These are phyloP conservation scores for Boechera retrofracta DNA, from an alignment of 345 rosid species.

Conservation along the genomic window DNA sequence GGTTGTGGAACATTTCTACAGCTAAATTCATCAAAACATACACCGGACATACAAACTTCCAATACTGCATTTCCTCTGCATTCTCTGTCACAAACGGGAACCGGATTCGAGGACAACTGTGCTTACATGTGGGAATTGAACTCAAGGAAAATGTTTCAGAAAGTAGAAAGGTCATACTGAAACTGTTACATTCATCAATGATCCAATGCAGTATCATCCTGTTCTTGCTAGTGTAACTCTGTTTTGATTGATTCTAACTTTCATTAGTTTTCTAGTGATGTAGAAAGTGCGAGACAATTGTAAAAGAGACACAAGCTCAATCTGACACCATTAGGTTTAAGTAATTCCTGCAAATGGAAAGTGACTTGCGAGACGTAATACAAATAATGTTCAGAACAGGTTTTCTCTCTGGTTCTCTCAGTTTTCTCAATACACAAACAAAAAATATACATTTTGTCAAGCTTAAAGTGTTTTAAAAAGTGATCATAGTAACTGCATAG, in stretches of 20 bases:
- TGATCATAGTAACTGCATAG: not conserved
- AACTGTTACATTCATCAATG: slow-evolving; percentile 48
- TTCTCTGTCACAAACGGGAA: slow-evolving; percentile 81
- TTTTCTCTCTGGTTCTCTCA: slow-evolving; percentile 2
- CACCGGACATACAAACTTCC: slow-evolving; percentile 69
- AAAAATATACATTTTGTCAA: not conserved
- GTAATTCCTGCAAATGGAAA: slow-evolving; percentile 20
- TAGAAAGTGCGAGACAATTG: slow-evolving; percentile 22
- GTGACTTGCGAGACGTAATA: slow-evolving; percentile 4
- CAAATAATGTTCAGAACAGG: not conserved
- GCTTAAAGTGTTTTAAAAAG: not conserved
- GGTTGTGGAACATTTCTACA: slow-evolving; percentile 81
- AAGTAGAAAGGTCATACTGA: slow-evolving; percentile 86
- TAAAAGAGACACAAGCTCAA: not conserved
- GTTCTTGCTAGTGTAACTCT: not conserved
- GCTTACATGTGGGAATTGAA: slow-evolving; percentile 93
- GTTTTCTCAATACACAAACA: not conserved
- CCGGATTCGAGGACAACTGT: slow-evolving; percentile 83
- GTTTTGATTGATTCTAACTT: not conserved
- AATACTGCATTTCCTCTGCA: slow-evolving; percentile 48
- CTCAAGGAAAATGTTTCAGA: slow-evolving; percentile 73
- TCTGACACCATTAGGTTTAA: slow-evolving; percentile 30
- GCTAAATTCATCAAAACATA: slow-evolving; percentile 84
- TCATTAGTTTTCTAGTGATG: slow-evolving; percentile 8
- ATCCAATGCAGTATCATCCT: not conserved